Evolutionary conservation across 805 yeast species (phyloP), one percentile per base, ranked within the genome.

Genomic region (Candida caryicola): DNA sequence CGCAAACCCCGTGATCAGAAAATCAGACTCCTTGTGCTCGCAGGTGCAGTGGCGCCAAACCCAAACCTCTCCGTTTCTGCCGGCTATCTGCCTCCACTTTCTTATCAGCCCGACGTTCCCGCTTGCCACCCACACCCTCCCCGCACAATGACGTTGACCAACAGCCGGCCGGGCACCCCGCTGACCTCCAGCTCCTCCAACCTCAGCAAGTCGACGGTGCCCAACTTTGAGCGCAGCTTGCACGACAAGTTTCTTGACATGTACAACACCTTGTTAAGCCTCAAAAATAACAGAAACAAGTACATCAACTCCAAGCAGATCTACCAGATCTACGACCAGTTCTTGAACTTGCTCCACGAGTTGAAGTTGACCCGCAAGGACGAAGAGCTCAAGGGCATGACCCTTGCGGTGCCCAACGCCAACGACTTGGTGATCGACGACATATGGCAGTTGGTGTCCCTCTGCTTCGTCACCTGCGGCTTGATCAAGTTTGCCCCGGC

Each of bases 401-500:
- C 59, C 27, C 49, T 66, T 35, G 50, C 45, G 19, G 51, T 64
- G 44, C 77, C 78, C 33, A 75, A 73, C 44, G 58, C 62, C 44
- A 87, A 85, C 12, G 96, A 90, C 54, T 69, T 78, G 7, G 73
- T 85, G 8, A 70, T 87, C 30, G 97, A 90, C 59, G 97, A 90
- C 52, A 86, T 85, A 16, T 88, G 91, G 72, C 96, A 91, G 60
- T 65, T 93, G 33, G 65, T 91, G 31, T 84, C 95, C 10, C 71
- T 93, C 36, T 84, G 93, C 48, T 87, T 90, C 60, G 77, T 91
- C 54, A 87, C 98, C 2, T 93, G 95, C 42, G 99, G 99, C 2
- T 69, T 88, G 50, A 84, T 85, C 33, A 82, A 88, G 50, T 76
- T 88, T 25, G 95, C 96, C 1, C 96, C 98, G 1, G 96, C 97